A percentile compares a stretch with the other conserved stretches of the same genome.
phyloP scores from a whole-genome alignment of 2,329 filamentous ascomycete species.

The Parasarocladium wereldwijsianum region DNA sequence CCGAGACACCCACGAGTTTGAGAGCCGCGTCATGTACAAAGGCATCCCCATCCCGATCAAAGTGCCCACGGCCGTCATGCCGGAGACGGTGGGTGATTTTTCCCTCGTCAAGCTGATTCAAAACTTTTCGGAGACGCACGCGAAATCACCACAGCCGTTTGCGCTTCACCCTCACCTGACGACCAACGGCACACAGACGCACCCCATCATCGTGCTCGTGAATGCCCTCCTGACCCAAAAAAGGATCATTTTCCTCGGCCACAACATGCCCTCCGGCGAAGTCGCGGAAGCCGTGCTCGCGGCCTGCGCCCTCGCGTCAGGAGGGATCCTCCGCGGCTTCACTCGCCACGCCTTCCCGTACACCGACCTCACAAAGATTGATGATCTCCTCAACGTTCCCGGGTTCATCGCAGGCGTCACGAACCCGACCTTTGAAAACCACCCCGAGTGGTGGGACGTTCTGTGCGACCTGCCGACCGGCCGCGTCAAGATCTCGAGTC shows the following conservation, averaged over 20 bases:
- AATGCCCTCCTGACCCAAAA: constrained; percentile 96
- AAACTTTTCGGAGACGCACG: constrained; percentile 73
- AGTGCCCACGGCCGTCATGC: constrained; percentile 81
- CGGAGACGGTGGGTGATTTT: constrained; percentile 94
- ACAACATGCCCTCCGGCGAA: constrained; percentile 88
- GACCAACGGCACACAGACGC: constrained; percentile 76
- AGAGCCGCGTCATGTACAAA: constrained; percentile 90
- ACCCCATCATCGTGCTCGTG: constrained; percentile 86
- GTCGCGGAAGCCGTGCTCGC: constrained; percentile 96
- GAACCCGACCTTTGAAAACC: constrained; percentile 88
- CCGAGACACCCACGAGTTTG: constrained; percentile 93
- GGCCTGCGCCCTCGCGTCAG: constrained; percentile 87
- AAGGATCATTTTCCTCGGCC: constrained; percentile 85
- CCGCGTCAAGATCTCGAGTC: constrained; percentile 84
- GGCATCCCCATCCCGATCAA: constrained; percentile 95
- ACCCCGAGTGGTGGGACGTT: constrained; percentile 97
- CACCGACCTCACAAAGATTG: constrained; percentile 93
- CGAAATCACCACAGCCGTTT: constrained; percentile 74
- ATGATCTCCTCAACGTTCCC: constrained; percentile 87
- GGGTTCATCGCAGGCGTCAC: constrained; percentile 97
- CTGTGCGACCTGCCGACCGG: constrained; percentile 87
- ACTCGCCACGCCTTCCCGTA: constrained; percentile 95
- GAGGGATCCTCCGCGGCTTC: constrained; percentile 83
- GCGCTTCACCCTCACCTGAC: constrained; percentile 81
- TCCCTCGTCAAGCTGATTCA: constrained; percentile 95